Evolutionary conservation across 2,329 filamentous ascomycete genomes (phyloP).

Genomic region (Nemania diffusa): DNA sequence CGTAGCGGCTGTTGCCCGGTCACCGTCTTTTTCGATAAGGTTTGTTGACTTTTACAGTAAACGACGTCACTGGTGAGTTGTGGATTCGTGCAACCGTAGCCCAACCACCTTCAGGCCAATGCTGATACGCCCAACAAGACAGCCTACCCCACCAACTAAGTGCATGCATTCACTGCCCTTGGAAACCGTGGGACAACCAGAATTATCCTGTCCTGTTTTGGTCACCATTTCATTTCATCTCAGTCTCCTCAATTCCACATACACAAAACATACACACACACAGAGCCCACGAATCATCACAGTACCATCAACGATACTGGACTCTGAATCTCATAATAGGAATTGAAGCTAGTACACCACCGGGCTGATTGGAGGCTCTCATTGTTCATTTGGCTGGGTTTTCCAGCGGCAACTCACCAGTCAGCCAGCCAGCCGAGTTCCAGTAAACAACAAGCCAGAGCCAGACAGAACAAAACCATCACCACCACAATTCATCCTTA

Average conservation of each 20-base stretch:
- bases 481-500: constrained; percentile 16
- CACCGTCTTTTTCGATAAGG: constrained; percentile 20
- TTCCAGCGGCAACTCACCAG: constrained; percentile 40
- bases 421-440: constrained; percentile 40
- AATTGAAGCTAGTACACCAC: constrained; percentile 4
- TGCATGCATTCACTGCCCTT: constrained; percentile 37
- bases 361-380: constrained; percentile 32
- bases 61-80: constrained; percentile 40
- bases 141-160: not conserved
- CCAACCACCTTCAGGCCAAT: constrained; percentile 36
- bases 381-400: constrained; percentile 42
- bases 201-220: constrained; percentile 18
- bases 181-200: constrained; percentile 44
- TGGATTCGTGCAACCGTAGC: constrained; percentile 10
- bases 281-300: constrained; percentile 7
- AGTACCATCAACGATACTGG: not conserved
- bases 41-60: constrained; percentile 47
- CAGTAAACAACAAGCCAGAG: constrained; percentile 1
- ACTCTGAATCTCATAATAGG: constrained; percentile 10
- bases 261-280: constrained; percentile 1
- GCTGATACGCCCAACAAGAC: constrained; percentile 38
- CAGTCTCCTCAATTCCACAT: constrained; percentile 11
- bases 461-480: not conserved
- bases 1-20: constrained; percentile 42
- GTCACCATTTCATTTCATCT: constrained; percentile 11